Evolutionary conservation across 1,284 basidiomycete species (phyloP).

Genomic region (Marasmius oreades): DNA sequence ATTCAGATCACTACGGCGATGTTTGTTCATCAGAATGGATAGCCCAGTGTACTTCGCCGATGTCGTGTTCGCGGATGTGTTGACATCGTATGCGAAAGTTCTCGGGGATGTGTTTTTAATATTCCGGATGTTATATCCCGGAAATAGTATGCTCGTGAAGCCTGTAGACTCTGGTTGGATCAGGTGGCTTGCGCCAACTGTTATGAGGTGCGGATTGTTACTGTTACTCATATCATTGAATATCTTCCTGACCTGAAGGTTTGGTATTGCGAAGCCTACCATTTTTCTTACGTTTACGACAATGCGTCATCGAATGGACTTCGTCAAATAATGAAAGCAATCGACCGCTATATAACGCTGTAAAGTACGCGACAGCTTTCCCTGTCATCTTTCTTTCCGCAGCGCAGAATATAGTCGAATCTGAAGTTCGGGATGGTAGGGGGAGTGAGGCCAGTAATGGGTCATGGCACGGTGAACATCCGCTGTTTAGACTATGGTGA

Average conservation of each 20-base stretch:
- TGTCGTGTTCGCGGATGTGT: conserved; percentile 91
- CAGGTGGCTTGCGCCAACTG: conserved; percentile 74
- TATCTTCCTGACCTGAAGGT: conserved; percentile 14
- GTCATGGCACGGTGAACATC: conserved; percentile 75
- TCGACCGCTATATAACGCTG: conserved; percentile 86
- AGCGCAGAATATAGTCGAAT: conserved; percentile 69
- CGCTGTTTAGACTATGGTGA: conserved; percentile 82
- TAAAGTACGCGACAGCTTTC: conserved; percentile 96
- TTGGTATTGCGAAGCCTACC: conserved; percentile 72
- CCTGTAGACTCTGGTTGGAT: conserved; percentile 61
- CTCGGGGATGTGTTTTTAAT: conserved; percentile 93
- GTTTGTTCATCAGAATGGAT: conserved; percentile 62
- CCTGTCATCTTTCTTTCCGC: conserved; percentile 97
- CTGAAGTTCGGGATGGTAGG: conserved; percentile 51
- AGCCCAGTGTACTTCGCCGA: conserved; percentile 84
- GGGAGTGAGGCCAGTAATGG: conserved; percentile 34
- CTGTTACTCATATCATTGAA: not conserved
- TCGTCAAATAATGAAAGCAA: conserved; percentile 62
- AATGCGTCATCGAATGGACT: conserved; percentile 88
- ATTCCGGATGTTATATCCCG: conserved; percentile 73
- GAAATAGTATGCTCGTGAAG: conserved; percentile 67
- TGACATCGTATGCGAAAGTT: conserved; percentile 97
- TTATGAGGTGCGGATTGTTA: conserved; percentile 79
- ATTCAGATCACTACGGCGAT: conserved; percentile 64
- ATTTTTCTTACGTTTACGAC: conserved; percentile 87